Percentiles rank a stretch among this genome's conserved stretches.
Evolutionary conservation across 768 basidiomycete species (phyloP).

Genomic region (Macrocybe gigantea): DNA sequence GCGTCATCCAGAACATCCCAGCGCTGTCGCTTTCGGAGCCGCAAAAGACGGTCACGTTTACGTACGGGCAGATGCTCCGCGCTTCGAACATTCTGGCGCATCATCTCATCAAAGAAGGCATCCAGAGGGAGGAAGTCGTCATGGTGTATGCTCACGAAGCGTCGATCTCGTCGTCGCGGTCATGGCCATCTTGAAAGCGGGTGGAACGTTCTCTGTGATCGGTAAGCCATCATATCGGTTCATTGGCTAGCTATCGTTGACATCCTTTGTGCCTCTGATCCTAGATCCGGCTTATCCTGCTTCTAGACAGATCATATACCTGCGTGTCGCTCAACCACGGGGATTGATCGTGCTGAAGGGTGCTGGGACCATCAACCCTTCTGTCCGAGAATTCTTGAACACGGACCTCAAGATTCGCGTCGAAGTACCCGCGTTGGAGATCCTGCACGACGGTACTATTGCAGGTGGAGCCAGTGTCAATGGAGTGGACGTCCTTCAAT

Average conservation of each 20-base stretch:
- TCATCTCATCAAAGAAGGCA: constrained; percentile 77
- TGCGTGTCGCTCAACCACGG: constrained; percentile 87
- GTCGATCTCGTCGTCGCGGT: constrained; percentile 97
- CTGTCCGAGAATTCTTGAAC: constrained; percentile 79
- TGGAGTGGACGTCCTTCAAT: constrained; percentile 54
- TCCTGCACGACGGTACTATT: constrained; percentile 58
- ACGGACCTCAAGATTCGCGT: constrained; percentile 79
- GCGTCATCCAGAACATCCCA: constrained; percentile 78
- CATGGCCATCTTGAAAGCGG: constrained; percentile 93
- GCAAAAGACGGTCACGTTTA: constrained; percentile 57
- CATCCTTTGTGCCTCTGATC: neutral
- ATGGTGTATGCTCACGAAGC: constrained; percentile 97
- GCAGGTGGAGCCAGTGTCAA: constrained; percentile 49
- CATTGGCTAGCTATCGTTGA: neutral
- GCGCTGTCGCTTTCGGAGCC: constrained; percentile 28
- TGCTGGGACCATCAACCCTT: constrained; percentile 73
- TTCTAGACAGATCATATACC: constrained; percentile 86
- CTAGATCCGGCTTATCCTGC: constrained; percentile 96
- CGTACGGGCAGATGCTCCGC: constrained; percentile 75
- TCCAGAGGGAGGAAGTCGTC: constrained; percentile 92
- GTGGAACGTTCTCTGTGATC: constrained; percentile 95
- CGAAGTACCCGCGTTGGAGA: constrained; percentile 85
- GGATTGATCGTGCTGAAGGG: constrained; percentile 88
- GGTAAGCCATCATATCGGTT: constrained; percentile 42
- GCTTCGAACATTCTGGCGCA: constrained; percentile 91